Evolutionary conservation across 305 asterid species (phyloP).

Genomic region (Fraxinus sp.): DNA sequence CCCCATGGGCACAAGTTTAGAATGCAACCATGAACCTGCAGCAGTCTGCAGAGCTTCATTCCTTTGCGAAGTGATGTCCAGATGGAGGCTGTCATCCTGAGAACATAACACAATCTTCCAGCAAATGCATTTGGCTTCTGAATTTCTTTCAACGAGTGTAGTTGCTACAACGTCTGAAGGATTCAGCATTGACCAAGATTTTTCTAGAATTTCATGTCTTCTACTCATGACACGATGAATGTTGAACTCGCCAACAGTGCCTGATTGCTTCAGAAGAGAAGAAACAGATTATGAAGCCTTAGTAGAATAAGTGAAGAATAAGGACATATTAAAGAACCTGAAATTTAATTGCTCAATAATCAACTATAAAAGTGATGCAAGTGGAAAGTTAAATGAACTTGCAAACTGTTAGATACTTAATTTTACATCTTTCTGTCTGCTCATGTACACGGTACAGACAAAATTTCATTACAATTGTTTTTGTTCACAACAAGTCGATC

Average conservation of each 20-base stretch:
- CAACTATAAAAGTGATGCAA: background rate
- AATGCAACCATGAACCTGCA: conserved; percentile 68
- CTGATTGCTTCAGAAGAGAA: conserved; percentile 49
- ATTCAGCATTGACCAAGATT: conserved; percentile 71
- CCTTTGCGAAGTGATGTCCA: conserved; percentile 24
- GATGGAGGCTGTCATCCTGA: conserved; percentile 33
- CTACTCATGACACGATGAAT: conserved; percentile 61
- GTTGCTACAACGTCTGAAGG: conserved; percentile 74
- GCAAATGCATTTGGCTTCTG: conserved; percentile 75
- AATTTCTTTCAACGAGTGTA: conserved; percentile 54
- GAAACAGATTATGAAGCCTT: conserved; percentile 10
- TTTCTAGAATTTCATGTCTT: conserved; percentile 61
- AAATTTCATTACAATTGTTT: background rate
- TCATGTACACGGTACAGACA: background rate
- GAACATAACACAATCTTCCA: conserved; percentile 80
- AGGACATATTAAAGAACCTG: conserved; percentile 11
- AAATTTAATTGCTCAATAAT: conserved; percentile 1
- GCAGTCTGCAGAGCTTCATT: conserved; percentile 32
- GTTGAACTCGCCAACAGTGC: conserved; percentile 41
- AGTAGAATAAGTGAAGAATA: conserved; percentile 11
- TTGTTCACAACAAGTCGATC: background rate
- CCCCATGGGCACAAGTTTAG: conserved; percentile 65
- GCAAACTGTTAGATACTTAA: background rate
- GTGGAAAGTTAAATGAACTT: background rate
- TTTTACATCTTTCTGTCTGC: background rate